Percentiles rank a stretch among this genome's conserved stretches.
Evolutionary conservation across 1,284 basidiomycete genomes (phyloP).

Genomic region (Pascua sp.): DNA sequence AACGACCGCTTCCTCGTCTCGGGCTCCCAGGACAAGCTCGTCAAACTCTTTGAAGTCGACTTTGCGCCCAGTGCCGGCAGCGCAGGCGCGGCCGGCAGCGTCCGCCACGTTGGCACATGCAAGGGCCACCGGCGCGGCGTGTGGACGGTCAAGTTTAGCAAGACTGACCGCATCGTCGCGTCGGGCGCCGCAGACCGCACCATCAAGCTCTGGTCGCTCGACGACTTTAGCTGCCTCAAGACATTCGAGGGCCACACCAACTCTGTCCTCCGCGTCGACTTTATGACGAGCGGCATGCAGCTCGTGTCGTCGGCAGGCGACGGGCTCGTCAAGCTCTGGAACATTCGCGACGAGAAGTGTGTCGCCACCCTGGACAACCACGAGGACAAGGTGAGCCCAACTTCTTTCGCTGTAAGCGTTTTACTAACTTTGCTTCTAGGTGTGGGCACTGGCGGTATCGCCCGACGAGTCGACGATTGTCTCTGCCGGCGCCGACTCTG

Average conservation of each 20-base stretch:
- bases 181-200: slow-evolving; percentile 94
- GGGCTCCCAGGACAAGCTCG: slow-evolving; percentile 92
- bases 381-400: slow-evolving; percentile 72
- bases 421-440: slow-evolving; percentile 47
- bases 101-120: slow-evolving; percentile 79
- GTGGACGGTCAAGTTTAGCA: slow-evolving; percentile 88
- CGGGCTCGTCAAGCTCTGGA: slow-evolving; percentile 95
- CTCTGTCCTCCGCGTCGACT: slow-evolving; percentile 89
- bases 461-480: slow-evolving; percentile 74
- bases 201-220: slow-evolving; percentile 87
- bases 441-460: slow-evolving; percentile 86
- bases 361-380: slow-evolving; percentile 88
- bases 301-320: slow-evolving; percentile 86
- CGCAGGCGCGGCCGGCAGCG: slow-evolving; percentile 54
- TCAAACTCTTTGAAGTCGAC: slow-evolving; percentile 80
- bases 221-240: slow-evolving; percentile 86
- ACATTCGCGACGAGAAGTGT: slow-evolving; percentile 82
- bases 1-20: slow-evolving; percentile 86
- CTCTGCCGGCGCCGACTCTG: slow-evolving; percentile 90
- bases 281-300: slow-evolving; percentile 78
- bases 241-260: slow-evolving; percentile 98
- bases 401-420: too few species aligned
- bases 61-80: slow-evolving; percentile 52
- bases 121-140: slow-evolving; percentile 96
- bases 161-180: slow-evolving; percentile 76